A percentile compares a stretch with the other conserved stretches of the same genome.
Conservation (phyloP, 345 rosid species). For the Erysimum cheiranthoides region DNA sequence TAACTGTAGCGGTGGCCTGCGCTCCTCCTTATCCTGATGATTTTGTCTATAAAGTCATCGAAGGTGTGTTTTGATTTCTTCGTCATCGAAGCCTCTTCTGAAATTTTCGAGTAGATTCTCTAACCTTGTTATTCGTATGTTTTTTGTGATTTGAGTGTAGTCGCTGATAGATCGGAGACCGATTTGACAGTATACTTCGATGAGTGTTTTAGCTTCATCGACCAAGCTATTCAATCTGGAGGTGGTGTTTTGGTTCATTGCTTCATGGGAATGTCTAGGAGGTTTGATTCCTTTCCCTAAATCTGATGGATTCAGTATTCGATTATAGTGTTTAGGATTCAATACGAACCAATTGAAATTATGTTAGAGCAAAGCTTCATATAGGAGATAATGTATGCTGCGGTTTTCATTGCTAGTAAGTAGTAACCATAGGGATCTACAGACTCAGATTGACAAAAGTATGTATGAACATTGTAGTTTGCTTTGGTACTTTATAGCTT, state of each 20-base stretch:
- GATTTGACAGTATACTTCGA: conserved; percentile 65
- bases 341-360: neutral
- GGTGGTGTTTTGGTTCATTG: conserved; percentile 83
- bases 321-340: neutral
- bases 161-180: conserved; percentile 63
- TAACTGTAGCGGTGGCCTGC: conserved; percentile 68
- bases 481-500: neutral
- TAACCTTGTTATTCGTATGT: neutral
- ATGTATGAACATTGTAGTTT: conserved; percentile 28
- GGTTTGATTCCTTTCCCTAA: conserved; percentile 47
- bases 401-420: too few species aligned
- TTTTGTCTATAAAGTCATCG: conserved; percentile 69
- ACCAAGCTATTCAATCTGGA: conserved; percentile 68
- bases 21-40: conserved; percentile 63
- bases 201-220: conserved; percentile 70
- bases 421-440: neutral
- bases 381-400: too few species aligned
- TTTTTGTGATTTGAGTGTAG: conserved; percentile 47
- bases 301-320: neutral
- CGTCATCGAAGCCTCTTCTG: neutral
- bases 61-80: conserved; percentile 49
- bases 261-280: conserved; percentile 77
- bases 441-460: conserved; percentile 1
- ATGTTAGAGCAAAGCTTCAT: neutral
- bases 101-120: neutral